These are phyloP conservation scores for Microcera coccophila DNA, from an alignment of 2,329 filamentous ascomycete species.

Conservation along the genomic window DNA sequence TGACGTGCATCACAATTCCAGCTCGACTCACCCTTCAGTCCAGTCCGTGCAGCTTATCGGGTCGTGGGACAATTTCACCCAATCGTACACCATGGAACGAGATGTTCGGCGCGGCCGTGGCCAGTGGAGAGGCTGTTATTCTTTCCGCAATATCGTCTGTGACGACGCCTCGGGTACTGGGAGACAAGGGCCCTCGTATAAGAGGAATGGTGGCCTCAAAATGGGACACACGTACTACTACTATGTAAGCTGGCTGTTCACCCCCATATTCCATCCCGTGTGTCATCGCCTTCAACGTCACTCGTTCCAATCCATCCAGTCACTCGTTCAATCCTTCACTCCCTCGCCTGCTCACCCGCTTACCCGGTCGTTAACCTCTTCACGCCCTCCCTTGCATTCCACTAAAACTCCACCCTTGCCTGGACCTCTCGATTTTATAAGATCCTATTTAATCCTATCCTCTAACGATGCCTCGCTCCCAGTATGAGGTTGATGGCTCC, in stretches of 20 bases:
- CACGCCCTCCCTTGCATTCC: neutral
- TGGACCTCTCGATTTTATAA: constrained; percentile 2
- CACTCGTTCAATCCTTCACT: constrained; percentile 2
- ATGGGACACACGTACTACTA: constrained; percentile 96
- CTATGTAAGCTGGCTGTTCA: constrained; percentile 61
- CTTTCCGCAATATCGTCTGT: constrained; percentile 79
- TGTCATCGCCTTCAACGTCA: constrained; percentile 7
- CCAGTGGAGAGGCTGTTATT: constrained; percentile 84
- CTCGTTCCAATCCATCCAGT: constrained; percentile 9
- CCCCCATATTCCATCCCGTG: constrained; percentile 1
- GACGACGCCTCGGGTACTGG: constrained; percentile 58
- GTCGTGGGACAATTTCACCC: constrained; percentile 92
- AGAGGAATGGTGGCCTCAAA: constrained; percentile 74
- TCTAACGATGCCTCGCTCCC: constrained; percentile 23
- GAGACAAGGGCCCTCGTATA: constrained; percentile 20
- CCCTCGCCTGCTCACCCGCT: neutral
- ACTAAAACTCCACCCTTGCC: neutral
- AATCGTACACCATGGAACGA: constrained; percentile 73
- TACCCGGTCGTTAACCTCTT: too few species aligned
- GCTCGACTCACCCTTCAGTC: constrained; percentile 57
- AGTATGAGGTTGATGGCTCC: constrained; percentile 82
- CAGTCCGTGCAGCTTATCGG: constrained; percentile 76
- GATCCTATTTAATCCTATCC: constrained; percentile 4
- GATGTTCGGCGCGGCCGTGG: constrained; percentile 70
- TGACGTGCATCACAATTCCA: constrained; percentile 37